Conservation (phyloP, 2,329 filamentous ascomycete genomes). For the Fusarium verticillioides region DNA sequence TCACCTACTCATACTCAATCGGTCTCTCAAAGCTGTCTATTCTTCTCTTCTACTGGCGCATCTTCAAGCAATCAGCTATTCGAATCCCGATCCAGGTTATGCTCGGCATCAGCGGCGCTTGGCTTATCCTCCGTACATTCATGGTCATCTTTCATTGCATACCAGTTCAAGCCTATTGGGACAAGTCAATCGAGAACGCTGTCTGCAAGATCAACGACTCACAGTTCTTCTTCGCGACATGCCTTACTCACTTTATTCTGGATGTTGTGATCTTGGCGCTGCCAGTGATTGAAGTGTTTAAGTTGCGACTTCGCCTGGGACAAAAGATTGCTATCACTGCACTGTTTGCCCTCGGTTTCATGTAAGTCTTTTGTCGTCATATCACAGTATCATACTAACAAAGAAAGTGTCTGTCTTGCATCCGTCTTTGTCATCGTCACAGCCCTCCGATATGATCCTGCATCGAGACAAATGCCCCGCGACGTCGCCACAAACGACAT, state of each 20-base stretch:
- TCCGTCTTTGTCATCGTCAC: constrained; percentile 32
- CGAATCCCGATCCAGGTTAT: constrained; percentile 44
- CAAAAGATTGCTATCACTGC: constrained; percentile 46
- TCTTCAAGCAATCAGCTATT: constrained; percentile 45
- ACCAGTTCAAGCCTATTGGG: constrained; percentile 51
- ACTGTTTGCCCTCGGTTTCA: constrained; percentile 45
- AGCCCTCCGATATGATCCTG: constrained; percentile 24
- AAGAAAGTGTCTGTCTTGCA: constrained; percentile 30
- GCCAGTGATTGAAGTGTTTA: constrained; percentile 47
- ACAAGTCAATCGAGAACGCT: constrained; percentile 41
- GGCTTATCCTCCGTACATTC: constrained; percentile 47
- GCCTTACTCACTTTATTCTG: constrained; percentile 47
- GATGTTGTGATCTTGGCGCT: constrained; percentile 48
- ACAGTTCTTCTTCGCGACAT: constrained; percentile 49
- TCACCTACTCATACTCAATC: constrained; percentile 44
- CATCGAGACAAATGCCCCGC: constrained; percentile 37
- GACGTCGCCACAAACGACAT: constrained; percentile 29
- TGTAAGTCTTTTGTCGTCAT: constrained; percentile 28
- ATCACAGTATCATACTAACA: not conserved
- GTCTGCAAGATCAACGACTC: constrained; percentile 48
- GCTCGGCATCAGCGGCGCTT: constrained; percentile 36
- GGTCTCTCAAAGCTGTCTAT: constrained; percentile 45
- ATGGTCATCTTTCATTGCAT: constrained; percentile 50
- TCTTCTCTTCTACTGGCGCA: constrained; percentile 47
- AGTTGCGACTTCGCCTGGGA: constrained; percentile 42